Conservation (phyloP, 257 asterid species). For the Gentiana dahurica region DNA sequence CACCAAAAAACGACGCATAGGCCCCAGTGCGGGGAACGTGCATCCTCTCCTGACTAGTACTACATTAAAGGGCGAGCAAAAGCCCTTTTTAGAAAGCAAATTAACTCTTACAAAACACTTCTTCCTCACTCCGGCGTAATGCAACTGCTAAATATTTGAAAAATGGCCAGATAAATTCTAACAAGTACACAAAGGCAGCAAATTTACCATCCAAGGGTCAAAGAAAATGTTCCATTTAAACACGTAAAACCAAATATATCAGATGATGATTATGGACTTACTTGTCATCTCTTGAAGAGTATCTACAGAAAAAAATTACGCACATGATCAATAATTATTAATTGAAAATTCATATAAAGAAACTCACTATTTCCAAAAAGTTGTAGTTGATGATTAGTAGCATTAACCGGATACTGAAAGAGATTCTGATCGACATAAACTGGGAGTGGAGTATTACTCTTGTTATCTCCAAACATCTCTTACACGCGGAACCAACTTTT, state of each 20-base stretch:
- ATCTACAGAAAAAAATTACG: neutral
- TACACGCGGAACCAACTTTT: conserved; percentile 2
- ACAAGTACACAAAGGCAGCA: neutral
- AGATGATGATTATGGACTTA: neutral
- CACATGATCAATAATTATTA: neutral
- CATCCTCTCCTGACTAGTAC: too few species aligned
- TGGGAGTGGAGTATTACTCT: conserved; percentile 32
- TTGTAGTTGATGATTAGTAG: conserved; percentile 45
- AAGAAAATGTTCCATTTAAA: neutral
- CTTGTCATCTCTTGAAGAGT: neutral
- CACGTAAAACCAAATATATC: neutral
- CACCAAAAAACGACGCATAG: too few species aligned
- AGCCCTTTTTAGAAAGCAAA: too few species aligned
- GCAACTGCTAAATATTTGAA: neutral
- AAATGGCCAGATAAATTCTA: neutral
- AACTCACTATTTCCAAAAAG: conserved; percentile 62
- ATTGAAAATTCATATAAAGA: neutral
- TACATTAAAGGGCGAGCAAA: too few species aligned
- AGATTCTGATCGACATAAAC: conserved; percentile 32
- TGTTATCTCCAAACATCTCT: conserved; percentile 57
- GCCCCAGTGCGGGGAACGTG: too few species aligned
- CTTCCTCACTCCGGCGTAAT: neutral
- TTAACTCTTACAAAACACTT: neutral
- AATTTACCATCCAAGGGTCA: neutral
- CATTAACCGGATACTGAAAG: conserved; percentile 40